Evolutionary conservation across 495 filamentous ascomycete genomes (phyloP).

Genomic region (Daldinia childiae): DNA sequence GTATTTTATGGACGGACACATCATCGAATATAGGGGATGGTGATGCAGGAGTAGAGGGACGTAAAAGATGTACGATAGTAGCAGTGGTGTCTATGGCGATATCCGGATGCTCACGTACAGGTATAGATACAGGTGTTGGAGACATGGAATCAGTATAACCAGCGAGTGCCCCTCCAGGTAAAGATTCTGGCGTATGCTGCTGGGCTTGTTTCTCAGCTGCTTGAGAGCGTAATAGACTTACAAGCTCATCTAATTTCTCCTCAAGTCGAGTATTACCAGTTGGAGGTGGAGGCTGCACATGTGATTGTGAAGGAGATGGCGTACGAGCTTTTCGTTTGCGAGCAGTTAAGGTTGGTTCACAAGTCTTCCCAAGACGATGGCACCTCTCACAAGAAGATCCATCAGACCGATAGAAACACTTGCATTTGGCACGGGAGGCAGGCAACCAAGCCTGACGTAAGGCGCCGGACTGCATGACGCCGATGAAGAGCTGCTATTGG

Average conservation of each 20-base stretch:
- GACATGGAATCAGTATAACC: conserved; percentile 12
- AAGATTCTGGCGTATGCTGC: conserved; percentile 15
- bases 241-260: conserved; percentile 43
- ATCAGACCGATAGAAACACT: conserved; percentile 42
- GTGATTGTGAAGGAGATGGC: conserved; percentile 15
- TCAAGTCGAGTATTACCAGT: conserved; percentile 23
- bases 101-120: conserved; percentile 21
- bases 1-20: conserved; percentile 15
- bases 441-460: conserved; percentile 40
- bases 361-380: conserved; percentile 41
- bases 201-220: conserved; percentile 20
- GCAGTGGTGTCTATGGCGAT: conserved; percentile 31
- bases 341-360: conserved; percentile 31
- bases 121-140: conserved; percentile 6
- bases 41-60: conserved; percentile 14
- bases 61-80: conserved; percentile 32
- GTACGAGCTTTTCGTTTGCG: conserved; percentile 39
- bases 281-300: background rate
- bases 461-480: conserved; percentile 39
- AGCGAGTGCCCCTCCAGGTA: conserved; percentile 6
- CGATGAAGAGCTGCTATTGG: conserved; percentile 2
- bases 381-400: conserved; percentile 40
- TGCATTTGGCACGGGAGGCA: conserved; percentile 45
- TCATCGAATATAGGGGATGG: conserved; percentile 21
- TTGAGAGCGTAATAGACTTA: conserved; percentile 40